Percentiles rank a stretch among this genome's conserved stretches.
phyloP scores from a whole-genome alignment of 2,329 filamentous ascomycete genomes.

The Eurotiales sp. region DNA sequence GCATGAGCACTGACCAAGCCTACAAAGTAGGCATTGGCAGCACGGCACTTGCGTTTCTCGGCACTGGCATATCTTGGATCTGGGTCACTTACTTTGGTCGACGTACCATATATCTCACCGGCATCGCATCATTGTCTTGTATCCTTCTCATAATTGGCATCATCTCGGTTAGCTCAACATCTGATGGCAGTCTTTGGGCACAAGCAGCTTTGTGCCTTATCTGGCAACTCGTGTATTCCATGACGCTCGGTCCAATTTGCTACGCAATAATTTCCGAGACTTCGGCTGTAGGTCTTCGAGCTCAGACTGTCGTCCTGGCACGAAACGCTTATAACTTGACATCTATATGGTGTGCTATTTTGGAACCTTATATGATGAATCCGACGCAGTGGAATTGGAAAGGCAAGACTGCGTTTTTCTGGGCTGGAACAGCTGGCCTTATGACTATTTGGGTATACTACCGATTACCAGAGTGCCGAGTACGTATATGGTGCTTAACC shows the following conservation, averaged over 20 bases:
- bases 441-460: slow-evolving; percentile 20
- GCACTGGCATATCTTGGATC: slow-evolving; percentile 30
- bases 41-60: slow-evolving; percentile 33
- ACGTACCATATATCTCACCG: slow-evolving; percentile 27
- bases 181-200: slow-evolving; percentile 27
- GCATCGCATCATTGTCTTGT: slow-evolving; percentile 29
- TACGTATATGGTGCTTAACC: slow-evolving; percentile 8
- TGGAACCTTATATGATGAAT: slow-evolving; percentile 40
- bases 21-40: slow-evolving; percentile 34
- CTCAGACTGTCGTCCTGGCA: slow-evolving; percentile 43
- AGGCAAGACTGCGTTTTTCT: slow-evolving; percentile 24
- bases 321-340: slow-evolving; percentile 36
- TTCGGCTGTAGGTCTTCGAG: slow-evolving; percentile 38
- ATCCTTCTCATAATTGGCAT: slow-evolving; percentile 35
- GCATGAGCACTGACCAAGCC: slow-evolving; percentile 24
- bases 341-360: slow-evolving; percentile 37
- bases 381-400: slow-evolving; percentile 35
- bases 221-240: slow-evolving; percentile 37
- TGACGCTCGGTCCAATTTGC: slow-evolving; percentile 38
- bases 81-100: slow-evolving; percentile 29
- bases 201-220: slow-evolving; percentile 34
- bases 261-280: slow-evolving; percentile 48
- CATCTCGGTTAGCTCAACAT: slow-evolving; percentile 38
- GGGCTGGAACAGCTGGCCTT: not conserved
- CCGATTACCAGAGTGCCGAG: slow-evolving; percentile 27